These are phyloP conservation scores for Sporothrix protearum DNA, from an alignment of 2,329 filamentous ascomycete genomes.

Conservation along the genomic window DNA sequence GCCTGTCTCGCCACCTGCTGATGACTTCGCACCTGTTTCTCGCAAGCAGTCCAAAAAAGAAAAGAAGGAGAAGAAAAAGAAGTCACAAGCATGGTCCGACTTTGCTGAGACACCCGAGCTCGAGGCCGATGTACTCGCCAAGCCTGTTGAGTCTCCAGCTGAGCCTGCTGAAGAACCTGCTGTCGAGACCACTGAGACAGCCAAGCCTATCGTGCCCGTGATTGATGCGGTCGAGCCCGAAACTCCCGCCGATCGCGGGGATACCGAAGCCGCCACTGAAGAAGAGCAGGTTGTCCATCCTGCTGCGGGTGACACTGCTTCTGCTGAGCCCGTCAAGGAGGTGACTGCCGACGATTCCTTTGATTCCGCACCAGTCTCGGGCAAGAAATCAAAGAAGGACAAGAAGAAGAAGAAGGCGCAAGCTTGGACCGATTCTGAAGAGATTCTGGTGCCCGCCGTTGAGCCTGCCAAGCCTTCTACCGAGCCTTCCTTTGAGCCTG, in stretches of 20 bases:
- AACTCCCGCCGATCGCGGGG: background rate
- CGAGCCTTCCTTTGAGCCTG: too few species aligned
- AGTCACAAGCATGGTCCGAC: background rate
- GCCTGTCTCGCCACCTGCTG: background rate
- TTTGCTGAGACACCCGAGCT: background rate
- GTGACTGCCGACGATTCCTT: background rate
- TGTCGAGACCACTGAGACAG: background rate
- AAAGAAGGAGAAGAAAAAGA: constrained; percentile 22
- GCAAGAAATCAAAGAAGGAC: constrained; percentile 22
- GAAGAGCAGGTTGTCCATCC: background rate
- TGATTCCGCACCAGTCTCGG: background rate
- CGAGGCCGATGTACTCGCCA: background rate
- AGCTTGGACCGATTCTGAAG: background rate
- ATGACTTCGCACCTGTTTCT: background rate
- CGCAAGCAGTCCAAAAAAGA: constrained; percentile 22
- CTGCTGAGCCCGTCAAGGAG: background rate
- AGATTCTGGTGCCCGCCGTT: background rate
- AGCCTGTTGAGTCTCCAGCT: background rate
- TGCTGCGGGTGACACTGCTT: background rate
- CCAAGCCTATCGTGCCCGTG: background rate
- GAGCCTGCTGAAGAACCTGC: background rate
- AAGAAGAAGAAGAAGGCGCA: constrained; percentile 16
- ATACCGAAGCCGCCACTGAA: background rate
- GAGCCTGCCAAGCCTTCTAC: too few species aligned
- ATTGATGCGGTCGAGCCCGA: background rate